phyloP scores from a whole-genome alignment of 2,329 filamentous ascomycete species.

The Dactylellina cionopaga region DNA sequence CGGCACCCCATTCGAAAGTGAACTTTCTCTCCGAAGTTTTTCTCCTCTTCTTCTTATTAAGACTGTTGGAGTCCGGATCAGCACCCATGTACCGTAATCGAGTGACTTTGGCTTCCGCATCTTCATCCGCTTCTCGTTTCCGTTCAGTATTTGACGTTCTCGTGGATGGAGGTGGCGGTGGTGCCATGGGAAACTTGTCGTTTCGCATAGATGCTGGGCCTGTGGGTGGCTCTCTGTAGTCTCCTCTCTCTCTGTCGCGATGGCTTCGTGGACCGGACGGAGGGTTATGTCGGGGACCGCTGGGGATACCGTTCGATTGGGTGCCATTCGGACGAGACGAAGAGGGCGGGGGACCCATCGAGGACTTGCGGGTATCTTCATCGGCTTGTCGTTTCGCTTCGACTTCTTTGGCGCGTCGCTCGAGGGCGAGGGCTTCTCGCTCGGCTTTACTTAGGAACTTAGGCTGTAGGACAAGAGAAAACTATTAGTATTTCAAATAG shows the following conservation, averaged over 20 bases:
- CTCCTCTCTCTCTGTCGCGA: slow-evolving; percentile 53
- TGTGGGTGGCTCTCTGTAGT: slow-evolving; percentile 55
- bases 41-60: slow-evolving; percentile 94
- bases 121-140: slow-evolving; percentile 63
- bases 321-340: slow-evolving; percentile 54
- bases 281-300: slow-evolving; percentile 51
- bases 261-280: slow-evolving; percentile 54
- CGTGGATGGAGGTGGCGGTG: slow-evolving; percentile 56
- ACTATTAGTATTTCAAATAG: slow-evolving; percentile 54
- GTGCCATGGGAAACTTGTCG: slow-evolving; percentile 49
- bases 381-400: slow-evolving; percentile 68
- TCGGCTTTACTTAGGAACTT: slow-evolving; percentile 87
- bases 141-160: slow-evolving; percentile 56
- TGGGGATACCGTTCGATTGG: slow-evolving; percentile 52
- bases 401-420: slow-evolving; percentile 78
- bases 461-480: slow-evolving; percentile 64
- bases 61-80: slow-evolving; percentile 82
- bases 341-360: slow-evolving; percentile 15
- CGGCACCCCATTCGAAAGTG: slow-evolving; percentile 97
- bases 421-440: slow-evolving; percentile 79
- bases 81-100: slow-evolving; percentile 90
- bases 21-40: slow-evolving; percentile 96
- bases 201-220: slow-evolving; percentile 59
- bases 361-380: slow-evolving; percentile 55
- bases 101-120: slow-evolving; percentile 77